Evolutionary conservation across 2,329 filamentous ascomycete genomes (phyloP), one percentile per base, ranked within the genome.

Genomic region (Verticillium nonalfalfae): DNA sequence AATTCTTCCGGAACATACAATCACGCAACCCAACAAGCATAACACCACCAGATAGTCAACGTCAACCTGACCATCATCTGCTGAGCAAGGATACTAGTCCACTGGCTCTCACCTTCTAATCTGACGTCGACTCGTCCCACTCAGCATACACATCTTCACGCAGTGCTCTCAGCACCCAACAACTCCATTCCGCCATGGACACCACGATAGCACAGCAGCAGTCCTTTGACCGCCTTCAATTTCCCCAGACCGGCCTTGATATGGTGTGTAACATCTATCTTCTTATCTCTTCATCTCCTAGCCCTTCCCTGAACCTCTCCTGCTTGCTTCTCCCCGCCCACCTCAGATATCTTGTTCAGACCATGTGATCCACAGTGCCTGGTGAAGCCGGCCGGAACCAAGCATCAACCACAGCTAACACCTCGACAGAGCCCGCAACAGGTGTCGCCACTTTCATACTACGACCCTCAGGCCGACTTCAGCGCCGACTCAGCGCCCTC

Each of bases 401-500:
- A 26, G 26, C 35, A 36, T 36, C 6, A 36, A 36, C 33, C 31
- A 13, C 34, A n/a, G 60, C 62, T 65, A 55, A 65, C 62, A 64
- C 35, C 14, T 10, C 10, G 2, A 5, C 59, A 65, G 64, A 64
- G 59, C n/a, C 61, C 64, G 1, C 60, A 59, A 14, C 61, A 66
- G 55, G 59, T 66, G 34, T 66, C 65, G 4, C 64, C 64, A 7
- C 62, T 62, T 57, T 64, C 65, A 2, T 64, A 63, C 59, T 66
- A 66, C 64, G 65, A 66, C 60, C 55, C 57, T 14, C 65, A 67
- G 34, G 63, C 68, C 40, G 73, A 76, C 63, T 72, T 73, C 66
- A 69, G 68, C 57, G 71, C 71, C 36, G 73, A 75, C 66, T 74
- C 74, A 35, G 70, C 73, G 4, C 66, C 70, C n/a, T 74, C 74